These are phyloP conservation scores for Teunomyces stri DNA, from an alignment of 805 yeast species.

Conservation along the genomic window DNA sequence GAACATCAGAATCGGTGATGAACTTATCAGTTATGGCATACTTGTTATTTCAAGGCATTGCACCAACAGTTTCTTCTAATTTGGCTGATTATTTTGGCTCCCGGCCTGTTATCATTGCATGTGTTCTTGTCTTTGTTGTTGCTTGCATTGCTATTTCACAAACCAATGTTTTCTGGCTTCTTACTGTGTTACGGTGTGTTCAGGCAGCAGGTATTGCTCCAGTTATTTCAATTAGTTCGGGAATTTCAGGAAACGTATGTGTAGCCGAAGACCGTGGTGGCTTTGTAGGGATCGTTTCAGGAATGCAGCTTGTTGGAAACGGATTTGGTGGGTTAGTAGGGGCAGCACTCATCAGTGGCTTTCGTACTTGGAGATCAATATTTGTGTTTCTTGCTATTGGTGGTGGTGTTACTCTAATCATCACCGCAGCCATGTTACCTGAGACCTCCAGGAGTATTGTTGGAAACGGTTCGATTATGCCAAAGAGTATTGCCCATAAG, in stretches of 20 bases:
- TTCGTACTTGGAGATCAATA: conserved; percentile 65
- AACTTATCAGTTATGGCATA: conserved; percentile 80
- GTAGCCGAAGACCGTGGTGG: conserved; percentile 68
- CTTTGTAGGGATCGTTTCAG: conserved; percentile 62
- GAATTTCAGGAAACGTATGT: conserved; percentile 74
- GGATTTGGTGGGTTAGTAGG: conserved; percentile 77
- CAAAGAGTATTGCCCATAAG: conserved; percentile 37
- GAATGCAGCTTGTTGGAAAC: conserved; percentile 67
- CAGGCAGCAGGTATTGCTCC: conserved; percentile 81
- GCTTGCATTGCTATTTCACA: conserved; percentile 68
- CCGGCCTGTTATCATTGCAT: conserved; percentile 59
- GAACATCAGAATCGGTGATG: conserved; percentile 53
- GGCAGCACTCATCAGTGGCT: conserved; percentile 37
- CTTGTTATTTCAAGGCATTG: conserved; percentile 69
- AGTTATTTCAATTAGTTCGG: conserved; percentile 66
- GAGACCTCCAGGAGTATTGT: conserved; percentile 73
- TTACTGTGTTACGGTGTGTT: conserved; percentile 65
- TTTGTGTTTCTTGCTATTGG: conserved; percentile 73
- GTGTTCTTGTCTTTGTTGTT: conserved; percentile 54
- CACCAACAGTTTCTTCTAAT: conserved; percentile 68
- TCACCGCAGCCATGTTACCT: conserved; percentile 43
- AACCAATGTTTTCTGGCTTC: conserved; percentile 53
- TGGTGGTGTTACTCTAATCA: conserved; percentile 46
- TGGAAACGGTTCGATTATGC: conserved; percentile 72
- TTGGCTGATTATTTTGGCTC: conserved; percentile 72